Conservation (phyloP, 352 stramenopile species). For the Globisporangium spinosum region DNA sequence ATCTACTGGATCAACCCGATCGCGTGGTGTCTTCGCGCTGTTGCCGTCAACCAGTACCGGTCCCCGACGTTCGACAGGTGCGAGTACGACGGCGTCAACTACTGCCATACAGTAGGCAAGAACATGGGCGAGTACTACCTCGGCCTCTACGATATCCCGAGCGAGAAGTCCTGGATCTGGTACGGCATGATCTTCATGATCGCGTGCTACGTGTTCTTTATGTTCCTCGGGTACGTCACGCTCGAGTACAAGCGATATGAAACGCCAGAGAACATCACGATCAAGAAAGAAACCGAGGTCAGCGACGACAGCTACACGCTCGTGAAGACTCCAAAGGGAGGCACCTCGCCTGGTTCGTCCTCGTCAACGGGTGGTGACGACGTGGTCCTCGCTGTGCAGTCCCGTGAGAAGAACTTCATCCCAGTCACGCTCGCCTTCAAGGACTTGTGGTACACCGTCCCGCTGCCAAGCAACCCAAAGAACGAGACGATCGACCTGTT, state of each 20-base stretch:
- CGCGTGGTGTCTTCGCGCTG: slow-evolving; percentile 29
- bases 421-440: slow-evolving; percentile 45
- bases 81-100: slow-evolving; percentile 26
- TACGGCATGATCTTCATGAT: slow-evolving; percentile 25
- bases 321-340: neutral
- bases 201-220: slow-evolving; percentile 29
- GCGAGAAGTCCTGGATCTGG: slow-evolving; percentile 27
- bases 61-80: slow-evolving; percentile 23
- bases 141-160: slow-evolving; percentile 25
- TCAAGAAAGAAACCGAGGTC: slow-evolving; percentile 14
- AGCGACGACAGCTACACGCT: slow-evolving; percentile 4
- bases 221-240: slow-evolving; percentile 24
- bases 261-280: slow-evolving; percentile 17
- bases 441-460: slow-evolving; percentile 45
- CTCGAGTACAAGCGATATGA: slow-evolving; percentile 32
- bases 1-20: slow-evolving; percentile 53
- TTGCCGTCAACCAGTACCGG: slow-evolving; percentile 31
- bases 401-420: slow-evolving; percentile 18
- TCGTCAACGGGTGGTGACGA: neutral
- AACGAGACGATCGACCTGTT: slow-evolving; percentile 47
- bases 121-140: slow-evolving; percentile 37
- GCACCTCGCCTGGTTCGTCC: neutral
- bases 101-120: slow-evolving; percentile 19
- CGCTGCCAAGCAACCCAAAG: slow-evolving; percentile 23
- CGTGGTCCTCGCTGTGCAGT: slow-evolving; percentile 4